These are phyloP conservation scores for Trichocladium uniseriatum DNA, from an alignment of 495 filamentous ascomycete genomes.

Conservation along the genomic window DNA sequence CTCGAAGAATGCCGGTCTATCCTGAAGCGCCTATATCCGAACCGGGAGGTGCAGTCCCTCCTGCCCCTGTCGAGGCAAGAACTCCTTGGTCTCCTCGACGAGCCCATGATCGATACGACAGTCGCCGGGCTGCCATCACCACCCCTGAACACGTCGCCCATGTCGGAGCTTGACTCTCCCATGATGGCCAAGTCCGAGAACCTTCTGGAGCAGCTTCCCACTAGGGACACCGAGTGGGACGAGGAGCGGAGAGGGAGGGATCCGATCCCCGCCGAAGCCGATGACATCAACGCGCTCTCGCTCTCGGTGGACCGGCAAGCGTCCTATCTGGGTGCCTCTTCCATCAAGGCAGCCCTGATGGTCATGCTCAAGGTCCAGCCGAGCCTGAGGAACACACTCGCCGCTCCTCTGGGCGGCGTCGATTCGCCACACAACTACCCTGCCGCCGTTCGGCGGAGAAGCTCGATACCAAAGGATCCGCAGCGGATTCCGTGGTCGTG, in stretches of 20 bases:
- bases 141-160: slow-evolving; percentile 34
- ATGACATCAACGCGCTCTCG: slow-evolving; percentile 76
- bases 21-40: slow-evolving; percentile 45
- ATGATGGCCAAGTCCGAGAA: slow-evolving; percentile 36
- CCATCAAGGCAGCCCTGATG: slow-evolving; percentile 69
- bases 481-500: slow-evolving; percentile 49
- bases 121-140: slow-evolving; percentile 36
- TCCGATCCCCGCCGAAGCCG: slow-evolving; percentile 57
- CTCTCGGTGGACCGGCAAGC: slow-evolving; percentile 60
- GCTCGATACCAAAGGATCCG: slow-evolving; percentile 36
- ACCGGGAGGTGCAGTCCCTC: slow-evolving; percentile 42
- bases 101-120: slow-evolving; percentile 30
- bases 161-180: slow-evolving; percentile 36
- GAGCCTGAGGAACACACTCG: slow-evolving; percentile 48
- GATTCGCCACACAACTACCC: slow-evolving; percentile 41
- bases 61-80: slow-evolving; percentile 44
- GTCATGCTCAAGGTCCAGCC: slow-evolving; percentile 73
- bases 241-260: slow-evolving; percentile 47
- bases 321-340: slow-evolving; percentile 75
- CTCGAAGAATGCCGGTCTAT: slow-evolving; percentile 50
- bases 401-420: slow-evolving; percentile 39
- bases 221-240: slow-evolving; percentile 48
- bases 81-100: slow-evolving; percentile 42
- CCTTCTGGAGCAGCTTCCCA: slow-evolving; percentile 47
- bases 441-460: slow-evolving; percentile 39